These are phyloP conservation scores for Amesomyces nigricolor DNA, from an alignment of 2,329 filamentous ascomycete species.

Conservation along the genomic window DNA sequence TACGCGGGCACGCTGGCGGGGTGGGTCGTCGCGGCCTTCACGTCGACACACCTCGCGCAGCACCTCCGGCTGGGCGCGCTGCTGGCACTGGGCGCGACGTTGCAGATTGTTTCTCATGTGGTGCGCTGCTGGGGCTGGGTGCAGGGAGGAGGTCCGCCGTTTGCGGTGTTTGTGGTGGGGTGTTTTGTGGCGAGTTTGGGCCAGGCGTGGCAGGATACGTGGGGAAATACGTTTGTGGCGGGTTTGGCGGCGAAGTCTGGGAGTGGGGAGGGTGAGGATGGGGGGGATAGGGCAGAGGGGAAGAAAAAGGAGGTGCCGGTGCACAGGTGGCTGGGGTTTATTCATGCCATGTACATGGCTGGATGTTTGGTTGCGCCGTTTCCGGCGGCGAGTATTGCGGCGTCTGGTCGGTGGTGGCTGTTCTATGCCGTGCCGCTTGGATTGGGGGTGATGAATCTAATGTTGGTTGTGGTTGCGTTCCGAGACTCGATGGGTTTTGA, in stretches of 20 bases:
- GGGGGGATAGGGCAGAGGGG: neutral
- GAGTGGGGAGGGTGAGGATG: neutral
- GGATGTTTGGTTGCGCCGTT: slow-evolving; percentile 55
- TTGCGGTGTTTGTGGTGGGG: slow-evolving; percentile 50
- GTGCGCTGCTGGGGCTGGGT: slow-evolving; percentile 45
- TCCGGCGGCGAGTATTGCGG: slow-evolving; percentile 46
- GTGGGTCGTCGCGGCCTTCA: slow-evolving; percentile 53
- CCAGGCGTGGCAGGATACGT: slow-evolving; percentile 59
- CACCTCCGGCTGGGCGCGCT: slow-evolving; percentile 52
- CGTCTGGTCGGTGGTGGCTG: slow-evolving; percentile 44
- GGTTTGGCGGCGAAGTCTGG: slow-evolving; percentile 20
- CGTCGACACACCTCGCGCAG: slow-evolving; percentile 49
- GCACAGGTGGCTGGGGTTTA: slow-evolving; percentile 57
- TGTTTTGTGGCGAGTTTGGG: slow-evolving; percentile 56
- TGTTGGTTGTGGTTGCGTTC: slow-evolving; percentile 44
- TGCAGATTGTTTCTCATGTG: slow-evolving; percentile 50
- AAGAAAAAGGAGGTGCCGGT: slow-evolving; percentile 28
- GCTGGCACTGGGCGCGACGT: slow-evolving; percentile 47
- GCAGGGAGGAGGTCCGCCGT: slow-evolving; percentile 37
- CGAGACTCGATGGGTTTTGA: slow-evolving; percentile 39
- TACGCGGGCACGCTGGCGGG: slow-evolving; percentile 50
- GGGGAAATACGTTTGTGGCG: slow-evolving; percentile 56
- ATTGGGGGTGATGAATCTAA: slow-evolving; percentile 46
- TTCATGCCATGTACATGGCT: slow-evolving; percentile 57
- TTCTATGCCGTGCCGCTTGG: slow-evolving; percentile 53